These are phyloP conservation scores for Bryoerythrophyllum caledonicum DNA, from an alignment of 225 moss, liverwort and hornwort species.

Conservation along the genomic window DNA sequence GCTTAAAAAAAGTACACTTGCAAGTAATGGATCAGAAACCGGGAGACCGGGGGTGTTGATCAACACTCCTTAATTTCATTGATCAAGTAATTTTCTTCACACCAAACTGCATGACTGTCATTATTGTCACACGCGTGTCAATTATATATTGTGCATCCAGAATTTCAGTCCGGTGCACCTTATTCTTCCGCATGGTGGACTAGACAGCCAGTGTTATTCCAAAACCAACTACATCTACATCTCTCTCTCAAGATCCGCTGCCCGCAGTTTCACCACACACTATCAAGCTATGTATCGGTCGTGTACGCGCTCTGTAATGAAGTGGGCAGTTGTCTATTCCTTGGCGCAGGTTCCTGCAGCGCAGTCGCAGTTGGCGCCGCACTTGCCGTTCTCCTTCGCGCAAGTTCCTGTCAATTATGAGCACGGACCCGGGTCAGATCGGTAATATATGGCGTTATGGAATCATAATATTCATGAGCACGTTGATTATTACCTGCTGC, in stretches of 20 bases:
- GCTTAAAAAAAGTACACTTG: too few relatives aligned
- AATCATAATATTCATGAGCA: not conserved
- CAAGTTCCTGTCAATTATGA: conserved; percentile 33
- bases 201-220: conserved; percentile 21
- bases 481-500: conserved; percentile 16
- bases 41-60: conserved; percentile 9
- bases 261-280: not conserved
- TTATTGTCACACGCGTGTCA: not conserved
- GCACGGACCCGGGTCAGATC: too few relatives aligned
- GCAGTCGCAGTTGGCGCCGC: conserved; percentile 49
- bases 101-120: not conserved
- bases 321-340: not conserved
- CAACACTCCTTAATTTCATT: not conserved
- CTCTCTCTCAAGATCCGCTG: not conserved
- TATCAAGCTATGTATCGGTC: not conserved
- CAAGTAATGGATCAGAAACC: conserved; percentile 1
- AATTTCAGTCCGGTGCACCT: not conserved
- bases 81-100: conserved; percentile 18
- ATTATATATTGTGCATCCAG: conserved; percentile 19
- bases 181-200: conserved; percentile 2
- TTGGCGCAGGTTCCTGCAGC: conserved; percentile 38
- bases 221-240: conserved; percentile 17
- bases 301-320: conserved; percentile 1
- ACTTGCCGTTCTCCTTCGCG: conserved; percentile 45
- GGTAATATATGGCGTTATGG: too few relatives aligned